Conservation (phyloP, 371 early-diverging fungal species). For the Umbelopsis sp. region DNA sequence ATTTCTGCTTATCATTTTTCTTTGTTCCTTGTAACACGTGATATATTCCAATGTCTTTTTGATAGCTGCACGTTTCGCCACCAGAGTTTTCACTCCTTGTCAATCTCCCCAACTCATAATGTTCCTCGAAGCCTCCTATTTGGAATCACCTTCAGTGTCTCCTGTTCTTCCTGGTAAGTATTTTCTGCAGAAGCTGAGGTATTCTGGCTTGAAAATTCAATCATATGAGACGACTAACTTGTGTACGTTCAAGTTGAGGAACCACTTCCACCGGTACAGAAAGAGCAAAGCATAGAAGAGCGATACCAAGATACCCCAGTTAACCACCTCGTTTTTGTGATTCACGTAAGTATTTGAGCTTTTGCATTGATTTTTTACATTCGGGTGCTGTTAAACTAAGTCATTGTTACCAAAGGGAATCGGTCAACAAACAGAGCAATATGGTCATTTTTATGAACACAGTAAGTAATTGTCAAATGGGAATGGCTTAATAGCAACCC, state of each 20-base stretch:
- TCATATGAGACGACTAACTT: background rate
- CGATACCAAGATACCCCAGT: conserved; percentile 37
- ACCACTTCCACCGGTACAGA: conserved; percentile 7
- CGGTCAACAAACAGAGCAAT: conserved; percentile 67
- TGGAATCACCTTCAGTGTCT: conserved; percentile 47
- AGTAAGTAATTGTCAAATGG: conserved; percentile 26
- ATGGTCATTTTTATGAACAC: conserved; percentile 62
- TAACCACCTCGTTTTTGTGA: conserved; percentile 58
- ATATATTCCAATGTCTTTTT: conserved; percentile 18
- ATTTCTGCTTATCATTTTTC: background rate
- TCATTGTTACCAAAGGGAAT: conserved; percentile 48
- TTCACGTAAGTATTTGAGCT: conserved; percentile 47
- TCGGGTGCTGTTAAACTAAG: background rate
- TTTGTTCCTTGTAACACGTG: background rate
- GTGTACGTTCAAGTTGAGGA: background rate
- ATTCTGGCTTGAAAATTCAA: background rate
- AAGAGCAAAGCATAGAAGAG: conserved; percentile 25
- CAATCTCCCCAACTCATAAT: conserved; percentile 26
- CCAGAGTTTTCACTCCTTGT: conserved; percentile 1
- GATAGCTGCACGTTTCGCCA: conserved; percentile 7
- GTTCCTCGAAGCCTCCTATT: conserved; percentile 52
- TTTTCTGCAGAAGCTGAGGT: background rate
- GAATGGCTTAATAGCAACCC: background rate
- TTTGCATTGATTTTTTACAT: background rate
- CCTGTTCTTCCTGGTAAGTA: conserved; percentile 28